Conservation (phyloP, 805 yeast species). For the Kregervanrija fluxuum region DNA sequence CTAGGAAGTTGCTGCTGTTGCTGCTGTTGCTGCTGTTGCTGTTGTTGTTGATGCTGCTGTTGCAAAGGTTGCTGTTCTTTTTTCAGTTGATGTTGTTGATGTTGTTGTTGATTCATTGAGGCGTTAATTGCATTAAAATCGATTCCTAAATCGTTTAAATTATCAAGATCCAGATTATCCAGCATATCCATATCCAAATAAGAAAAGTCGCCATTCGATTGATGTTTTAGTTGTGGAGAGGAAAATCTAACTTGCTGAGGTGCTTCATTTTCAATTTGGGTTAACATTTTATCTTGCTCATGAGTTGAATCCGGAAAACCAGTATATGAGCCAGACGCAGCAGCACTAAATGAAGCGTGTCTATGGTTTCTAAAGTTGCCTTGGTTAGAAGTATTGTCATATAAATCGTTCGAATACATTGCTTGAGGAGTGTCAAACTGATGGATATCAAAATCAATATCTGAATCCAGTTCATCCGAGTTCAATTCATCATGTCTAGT, state of each 20-base stretch:
- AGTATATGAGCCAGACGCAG: constrained; percentile 52
- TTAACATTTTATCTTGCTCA: constrained; percentile 5
- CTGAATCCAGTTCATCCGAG: constrained; percentile 9
- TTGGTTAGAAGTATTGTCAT: constrained; percentile 3
- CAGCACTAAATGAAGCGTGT: constrained; percentile 60
- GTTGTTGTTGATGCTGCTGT: constrained; percentile 2
- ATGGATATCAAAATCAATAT: constrained; percentile 7
- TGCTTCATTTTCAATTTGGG: constrained; percentile 28
- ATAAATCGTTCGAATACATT: constrained; percentile 4
- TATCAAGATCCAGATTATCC: constrained; percentile 17
- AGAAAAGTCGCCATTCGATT: constrained; percentile 23
- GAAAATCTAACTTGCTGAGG: constrained; percentile 75
- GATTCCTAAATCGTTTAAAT: constrained; percentile 18
- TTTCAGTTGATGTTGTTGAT: constrained; percentile 2
- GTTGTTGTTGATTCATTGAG: constrained; percentile 1
- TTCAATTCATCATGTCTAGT: constrained; percentile 5
- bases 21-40: constrained; percentile 1
- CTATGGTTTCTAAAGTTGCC: constrained; percentile 28
- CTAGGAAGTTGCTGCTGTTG: constrained; percentile 4
- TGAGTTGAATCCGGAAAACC: constrained; percentile 22
- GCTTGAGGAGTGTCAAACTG: constrained; percentile 10
- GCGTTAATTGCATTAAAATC: constrained; percentile 8
- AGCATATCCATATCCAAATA: constrained; percentile 28
- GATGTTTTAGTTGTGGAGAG: constrained; percentile 54
- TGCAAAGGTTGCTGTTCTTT: background rate